Evolutionary conservation across 371 early-diverging fungal genomes (phyloP), one percentile per base, ranked within the genome.

Genomic region (Batrachochytrium dendrobatidis): DNA sequence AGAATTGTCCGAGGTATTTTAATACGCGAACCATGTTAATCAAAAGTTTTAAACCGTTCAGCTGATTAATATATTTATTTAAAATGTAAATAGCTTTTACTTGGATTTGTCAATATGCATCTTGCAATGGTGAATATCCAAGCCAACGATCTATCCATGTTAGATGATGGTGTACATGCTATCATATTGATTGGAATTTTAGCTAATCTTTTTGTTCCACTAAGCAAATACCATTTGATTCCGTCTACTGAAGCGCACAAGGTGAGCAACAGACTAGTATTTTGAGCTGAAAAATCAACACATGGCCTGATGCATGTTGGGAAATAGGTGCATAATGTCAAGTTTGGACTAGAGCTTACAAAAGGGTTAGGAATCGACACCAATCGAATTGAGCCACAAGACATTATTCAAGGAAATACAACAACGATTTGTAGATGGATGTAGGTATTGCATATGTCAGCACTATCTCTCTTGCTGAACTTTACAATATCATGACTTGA

Each of bases 161-260:
- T 68, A 3, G 64, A 68, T 20, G 57, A 61, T 33, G 57, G 56
- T 15, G 62, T 67, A 34, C 51, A 51, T 24, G 57, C 63, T 10
- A 59, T 68, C 34, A 29, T 68, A 3, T 56, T 68, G 25, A 46
- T 68, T 34, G 68, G 68, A 7, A 58, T 53, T 10, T 45, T 68
- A 26, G 68, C 61, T 1, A 45, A 63, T 46, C 58, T 68, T 45
- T 68, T 68, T 45, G 68, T 68, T 17, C 68, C 68, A 28, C 12
- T 68, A 45, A n/a, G 61, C 33, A 48, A 39, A 15, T 68, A 64
- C 31, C 6, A 22, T 10, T 30, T 64, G 33, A 59, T 28, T n/a
- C 64, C 64, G 18, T 25, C 26, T 32, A 51, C 50, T 3, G 6
- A 46, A 44, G 52, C 51, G 7, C 58, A 30, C 12, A 62, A 62